These are phyloP conservation scores for Salinomyces thailandicus DNA, from an alignment of 2,329 filamentous ascomycete genomes.

Conservation along the genomic window DNA sequence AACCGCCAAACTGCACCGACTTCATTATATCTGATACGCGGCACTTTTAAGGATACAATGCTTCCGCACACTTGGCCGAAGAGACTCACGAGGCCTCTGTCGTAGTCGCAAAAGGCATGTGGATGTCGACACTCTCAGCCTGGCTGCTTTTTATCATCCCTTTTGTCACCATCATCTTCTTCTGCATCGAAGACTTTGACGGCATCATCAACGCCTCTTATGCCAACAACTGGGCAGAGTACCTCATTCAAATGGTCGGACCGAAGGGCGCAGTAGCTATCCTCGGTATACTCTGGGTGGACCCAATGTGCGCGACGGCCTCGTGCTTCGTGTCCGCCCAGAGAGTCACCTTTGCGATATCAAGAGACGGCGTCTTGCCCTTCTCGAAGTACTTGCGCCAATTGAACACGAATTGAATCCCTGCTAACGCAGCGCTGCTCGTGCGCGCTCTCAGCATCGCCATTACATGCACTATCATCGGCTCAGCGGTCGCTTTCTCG, in stretches of 20 bases:
- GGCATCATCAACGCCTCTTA: constrained; percentile 28
- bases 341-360: constrained; percentile 32
- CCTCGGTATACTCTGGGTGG: constrained; percentile 29
- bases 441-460: constrained; percentile 25
- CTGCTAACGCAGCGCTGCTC: constrained; percentile 28
- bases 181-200: constrained; percentile 33
- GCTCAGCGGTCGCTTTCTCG: constrained; percentile 24
- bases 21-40: not conserved
- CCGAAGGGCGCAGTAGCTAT: constrained; percentile 27
- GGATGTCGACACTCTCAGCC: constrained; percentile 27
- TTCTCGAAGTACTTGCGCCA: constrained; percentile 27
- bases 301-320: constrained; percentile 30
- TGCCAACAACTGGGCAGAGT: constrained; percentile 32
- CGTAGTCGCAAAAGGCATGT: constrained; percentile 32
- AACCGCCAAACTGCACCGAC: not conserved
- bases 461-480: constrained; percentile 29
- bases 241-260: constrained; percentile 30
- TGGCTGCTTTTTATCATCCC: constrained; percentile 29
- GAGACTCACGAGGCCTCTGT: constrained; percentile 29
- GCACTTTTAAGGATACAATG: constrained; percentile 19
- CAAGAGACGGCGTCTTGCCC: constrained; percentile 31
- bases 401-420: constrained; percentile 26
- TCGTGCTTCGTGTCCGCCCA: constrained; percentile 31
- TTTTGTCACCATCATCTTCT: constrained; percentile 31
- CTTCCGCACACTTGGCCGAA: constrained; percentile 30